Base-by-base conservation (phyloP, 2,329 filamentous ascomycete species). In the Clonostachys rhizophaga region DNA sequence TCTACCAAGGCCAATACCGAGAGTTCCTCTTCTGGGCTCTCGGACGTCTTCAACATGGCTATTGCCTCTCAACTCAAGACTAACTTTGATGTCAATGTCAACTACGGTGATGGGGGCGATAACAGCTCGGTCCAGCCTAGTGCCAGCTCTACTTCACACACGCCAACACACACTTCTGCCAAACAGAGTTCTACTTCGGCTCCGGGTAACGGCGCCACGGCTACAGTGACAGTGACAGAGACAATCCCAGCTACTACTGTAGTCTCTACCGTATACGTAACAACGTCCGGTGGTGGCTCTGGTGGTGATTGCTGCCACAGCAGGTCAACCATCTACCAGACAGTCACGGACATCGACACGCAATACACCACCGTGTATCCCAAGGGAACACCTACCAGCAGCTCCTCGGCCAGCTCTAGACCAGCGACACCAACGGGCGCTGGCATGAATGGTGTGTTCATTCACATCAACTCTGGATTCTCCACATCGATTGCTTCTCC, bases 51-150 rank as follows among this genome's bases (percentile, higher is more conserved):
- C 57, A 60, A 57, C 47, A 68, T 66, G 24, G 76, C 70, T 41
- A 69, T 78, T 51, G 56, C 67, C 49, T 56, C 56, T 5, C 74
- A 79, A 62, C 70, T 78, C 34, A 37, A 42, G 58, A 68, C 63
- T 50, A 66, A 68, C 55, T 79, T 71, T 53, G 61, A 71, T 45
- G 72, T 79, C 47, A 54, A 63, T 34, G 62, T 75, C 18, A 56
- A 63, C 36, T 58, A 48, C 14, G 58, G 50, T 40, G 40, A 48
- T 14, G 48, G 54, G 11, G 52, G 53, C 12, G 51, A 43, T 35
- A 36, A 54, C 50, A n/a, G 14, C 14, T 39, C 36, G 36, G 45
- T 54, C 5, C 52, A 58, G 39, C 49, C 54, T 16, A 34, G 34
- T 13, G 46, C 48, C 34, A 42, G 52, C 16, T 49, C 50, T 24